Evolutionary conservation across 306 rosid species (phyloP).

Genomic region (Glycine tomentella): DNA sequence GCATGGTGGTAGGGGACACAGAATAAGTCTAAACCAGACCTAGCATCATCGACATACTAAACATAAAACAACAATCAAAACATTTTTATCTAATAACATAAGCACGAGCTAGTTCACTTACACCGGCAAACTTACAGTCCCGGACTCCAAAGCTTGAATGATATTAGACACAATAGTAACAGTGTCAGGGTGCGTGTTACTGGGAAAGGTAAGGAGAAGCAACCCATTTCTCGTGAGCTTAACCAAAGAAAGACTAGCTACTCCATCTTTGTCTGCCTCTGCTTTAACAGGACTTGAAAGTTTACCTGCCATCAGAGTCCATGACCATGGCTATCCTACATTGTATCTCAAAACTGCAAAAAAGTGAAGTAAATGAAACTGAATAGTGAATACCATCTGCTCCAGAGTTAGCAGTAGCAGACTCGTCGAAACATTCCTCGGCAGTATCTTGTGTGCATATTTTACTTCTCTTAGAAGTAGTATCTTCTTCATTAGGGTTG

Average conservation of each 20-base stretch:
- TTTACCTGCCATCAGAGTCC: slow-evolving; percentile 54
- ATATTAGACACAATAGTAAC: slow-evolving; percentile 65
- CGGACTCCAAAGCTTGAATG: slow-evolving; percentile 59
- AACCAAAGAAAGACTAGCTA: slow-evolving; percentile 74
- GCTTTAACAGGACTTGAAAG: slow-evolving; percentile 15
- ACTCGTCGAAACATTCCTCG: slow-evolving; percentile 30
- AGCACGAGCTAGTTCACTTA: slow-evolving; percentile 54
- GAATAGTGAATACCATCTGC: slow-evolving; percentile 28
- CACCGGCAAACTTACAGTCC: slow-evolving; percentile 60
- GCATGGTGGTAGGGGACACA: background rate
- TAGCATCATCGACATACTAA: too few species aligned
- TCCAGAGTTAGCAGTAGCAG: slow-evolving; percentile 45
- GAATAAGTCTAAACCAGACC: too few species aligned
- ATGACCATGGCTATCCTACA: background rate
- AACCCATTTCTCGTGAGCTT: slow-evolving; percentile 87
- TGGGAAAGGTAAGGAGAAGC: slow-evolving; percentile 69
- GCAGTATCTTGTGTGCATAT: slow-evolving; percentile 44
- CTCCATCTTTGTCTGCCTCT: slow-evolving; percentile 46
- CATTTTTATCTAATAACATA: slow-evolving; percentile 32
- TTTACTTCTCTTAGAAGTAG: slow-evolving; percentile 63
- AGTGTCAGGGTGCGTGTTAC: slow-evolving; percentile 53
- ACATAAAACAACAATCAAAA: background rate
- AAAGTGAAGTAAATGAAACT: slow-evolving; percentile 13
- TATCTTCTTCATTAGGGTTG: slow-evolving; percentile 34
- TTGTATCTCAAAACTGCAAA: slow-evolving; percentile 12